Evolutionary conservation across 345 rosid species (phyloP), one percentile per base, ranked within the genome.

Genomic region (Arabidopsis suecica): DNA sequence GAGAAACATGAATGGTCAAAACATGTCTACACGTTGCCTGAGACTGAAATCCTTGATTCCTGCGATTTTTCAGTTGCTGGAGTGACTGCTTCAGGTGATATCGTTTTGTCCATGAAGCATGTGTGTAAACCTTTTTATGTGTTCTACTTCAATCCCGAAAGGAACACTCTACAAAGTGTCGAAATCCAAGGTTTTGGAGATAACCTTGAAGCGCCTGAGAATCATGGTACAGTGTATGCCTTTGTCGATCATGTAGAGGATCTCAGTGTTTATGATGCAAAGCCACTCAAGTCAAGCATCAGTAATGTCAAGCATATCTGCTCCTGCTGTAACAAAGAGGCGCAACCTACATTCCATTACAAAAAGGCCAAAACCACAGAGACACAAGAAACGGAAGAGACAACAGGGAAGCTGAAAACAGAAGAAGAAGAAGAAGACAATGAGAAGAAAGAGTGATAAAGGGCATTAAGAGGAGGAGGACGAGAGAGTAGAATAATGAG

Each of bases 231-330:
- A 5, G 36, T 67, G 22, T 4, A n/a, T 11, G 22, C 2, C 42
- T 20, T 50, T 51, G 60, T 67, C 2, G 48, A 67, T 36, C 9
- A 67, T 67, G 48, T 51, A 8, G 71, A 67, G 34, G 48, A 66
- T 66, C 32, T 36, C 37, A 49, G 25, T 9, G 4, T 34, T 34
- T 7, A 16, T 1, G 25, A 58, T 58, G 14, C 42, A 58, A 9
- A 34, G 25, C 62, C 34, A 36, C 62, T 34, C 25, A 34, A 58
- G 2, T 34, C 62, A 58, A 58, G 14, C 25, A 9, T 58, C 23
- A 8, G 42, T 34, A 2, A 34, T 0, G 1, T 33, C 42, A 33
- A 8, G 40, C 12, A 8, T 16, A 0, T 33, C 61, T 56, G 40
- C 23, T 4, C 22, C 20, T 57, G 40, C 61, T 57, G 61, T 58